Conservation (phyloP, 169 alveolate species). For the Prorocentrum cordatum region DNA sequence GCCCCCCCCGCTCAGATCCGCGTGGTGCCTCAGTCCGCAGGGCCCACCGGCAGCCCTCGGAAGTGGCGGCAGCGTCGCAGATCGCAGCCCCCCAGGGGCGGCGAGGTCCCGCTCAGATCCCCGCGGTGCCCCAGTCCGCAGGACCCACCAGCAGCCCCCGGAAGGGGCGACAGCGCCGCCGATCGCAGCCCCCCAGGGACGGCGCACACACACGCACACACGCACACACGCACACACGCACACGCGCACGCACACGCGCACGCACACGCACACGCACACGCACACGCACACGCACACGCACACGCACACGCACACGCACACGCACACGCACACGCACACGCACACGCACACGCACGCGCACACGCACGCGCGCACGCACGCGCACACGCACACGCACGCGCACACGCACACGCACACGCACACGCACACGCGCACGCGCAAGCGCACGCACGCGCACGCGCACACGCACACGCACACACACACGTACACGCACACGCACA, state of each 20-base stretch:
- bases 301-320: background rate
- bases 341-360: background rate
- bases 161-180: too few species aligned
- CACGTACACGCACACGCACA: background rate
- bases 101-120: too few species aligned
- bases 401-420: background rate
- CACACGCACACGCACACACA: background rate
- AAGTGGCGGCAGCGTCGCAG: too few species aligned
- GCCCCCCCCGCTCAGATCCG: too few species aligned
- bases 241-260: background rate
- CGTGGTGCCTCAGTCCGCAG: too few species aligned
- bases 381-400: background rate
- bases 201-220: background rate
- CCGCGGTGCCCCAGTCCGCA: too few species aligned
- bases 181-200: too few species aligned
- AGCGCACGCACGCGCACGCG: background rate
- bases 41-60: too few species aligned
- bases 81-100: too few species aligned
- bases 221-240: background rate
- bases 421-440: background rate
- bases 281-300: background rate
- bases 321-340: background rate
- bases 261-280: background rate
- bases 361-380: background rate
- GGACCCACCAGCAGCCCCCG: too few species aligned